A percentile compares a stretch with the other conserved stretches of the same genome.
Conservation (phyloP, 805 yeast genomes). For the Metschnikowia matae region DNA sequence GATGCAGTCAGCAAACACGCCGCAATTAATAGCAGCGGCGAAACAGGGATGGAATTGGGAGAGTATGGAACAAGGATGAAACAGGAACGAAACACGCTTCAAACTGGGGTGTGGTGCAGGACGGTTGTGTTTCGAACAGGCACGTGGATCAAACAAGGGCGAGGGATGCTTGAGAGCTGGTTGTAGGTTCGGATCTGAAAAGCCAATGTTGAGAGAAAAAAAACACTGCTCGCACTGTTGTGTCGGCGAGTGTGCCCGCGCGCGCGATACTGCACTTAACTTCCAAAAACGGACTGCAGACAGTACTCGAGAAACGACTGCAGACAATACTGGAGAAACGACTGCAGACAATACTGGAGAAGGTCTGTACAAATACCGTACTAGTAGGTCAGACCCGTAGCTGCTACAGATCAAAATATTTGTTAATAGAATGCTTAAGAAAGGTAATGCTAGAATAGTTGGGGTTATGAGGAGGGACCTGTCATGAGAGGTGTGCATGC, state of each 20-base stretch:
- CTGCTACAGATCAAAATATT: too few species aligned
- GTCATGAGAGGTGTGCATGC: neutral
- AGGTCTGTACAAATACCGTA: neutral
- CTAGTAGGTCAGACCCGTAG: neutral
- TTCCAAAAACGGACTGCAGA: neutral
- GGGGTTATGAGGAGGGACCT: too few species aligned
- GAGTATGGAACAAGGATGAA: neutral
- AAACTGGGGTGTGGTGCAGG: neutral
- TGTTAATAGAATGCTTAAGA: too few species aligned
- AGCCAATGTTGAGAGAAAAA: constrained; percentile 6
- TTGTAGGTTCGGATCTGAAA: constrained; percentile 2
- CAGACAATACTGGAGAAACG: neutral
- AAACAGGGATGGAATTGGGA: neutral
- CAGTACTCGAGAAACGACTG: neutral
- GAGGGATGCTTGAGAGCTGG: neutral
- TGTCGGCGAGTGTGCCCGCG: constrained; percentile 5
- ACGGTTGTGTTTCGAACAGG: neutral
- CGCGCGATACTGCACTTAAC: neutral
- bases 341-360: neutral
- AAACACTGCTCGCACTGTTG: constrained; percentile 5
- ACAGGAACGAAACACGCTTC: neutral
- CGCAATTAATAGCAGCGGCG: neutral
- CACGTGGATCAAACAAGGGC: constrained; percentile 3
- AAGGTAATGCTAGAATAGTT: too few species aligned
- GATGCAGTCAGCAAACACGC: constrained; percentile 2